These are phyloP conservation scores for Sporisorium reilianum DNA, from an alignment of 1,284 basidiomycete species.

Conservation along the genomic window DNA sequence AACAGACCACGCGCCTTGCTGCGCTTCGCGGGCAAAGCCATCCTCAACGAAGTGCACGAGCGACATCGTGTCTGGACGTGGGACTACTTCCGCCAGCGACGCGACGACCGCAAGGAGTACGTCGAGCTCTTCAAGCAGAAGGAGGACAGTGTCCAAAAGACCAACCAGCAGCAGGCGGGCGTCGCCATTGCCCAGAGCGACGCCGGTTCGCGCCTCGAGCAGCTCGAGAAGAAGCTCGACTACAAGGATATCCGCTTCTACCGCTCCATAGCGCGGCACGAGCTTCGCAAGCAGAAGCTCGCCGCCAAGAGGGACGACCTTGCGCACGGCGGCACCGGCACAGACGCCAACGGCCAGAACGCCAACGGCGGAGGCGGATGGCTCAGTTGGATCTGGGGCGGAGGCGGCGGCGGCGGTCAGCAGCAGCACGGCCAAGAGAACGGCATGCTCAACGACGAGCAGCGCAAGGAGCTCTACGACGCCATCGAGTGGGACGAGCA, in stretches of 20 bases:
- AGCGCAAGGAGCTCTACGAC: conserved; percentile 91
- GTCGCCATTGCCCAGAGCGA: conserved; percentile 55
- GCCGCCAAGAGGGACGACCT: conserved; percentile 66
- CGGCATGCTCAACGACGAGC: conserved; percentile 86
- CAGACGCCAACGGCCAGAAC: conserved; percentile 71
- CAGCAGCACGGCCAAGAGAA: conserved; percentile 42
- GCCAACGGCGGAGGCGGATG: conserved; percentile 56
- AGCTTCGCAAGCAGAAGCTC: conserved; percentile 81
- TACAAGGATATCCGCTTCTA: conserved; percentile 99
- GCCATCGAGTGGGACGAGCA: conserved; percentile 86
- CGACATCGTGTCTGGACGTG: conserved; percentile 89
- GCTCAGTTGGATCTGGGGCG: conserved; percentile 68
- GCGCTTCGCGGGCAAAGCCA: conserved; percentile 84
- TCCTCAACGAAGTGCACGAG: conserved; percentile 87
- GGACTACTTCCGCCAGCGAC: conserved; percentile 87
- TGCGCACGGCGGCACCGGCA: conserved; percentile 70
- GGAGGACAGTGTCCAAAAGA: conserved; percentile 70
- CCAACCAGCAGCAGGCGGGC: conserved; percentile 58
- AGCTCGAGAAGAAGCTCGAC: conserved; percentile 83
- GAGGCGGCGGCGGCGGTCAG: conserved; percentile 31
- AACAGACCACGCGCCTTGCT: conserved; percentile 82
- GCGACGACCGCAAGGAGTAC: conserved; percentile 86
- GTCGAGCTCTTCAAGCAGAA: conserved; percentile 85
- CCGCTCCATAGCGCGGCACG: conserved; percentile 91
- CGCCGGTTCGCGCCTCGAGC: conserved; percentile 72